Conservation (phyloP, 257 asterid genomes). For the Datura wrightii region DNA sequence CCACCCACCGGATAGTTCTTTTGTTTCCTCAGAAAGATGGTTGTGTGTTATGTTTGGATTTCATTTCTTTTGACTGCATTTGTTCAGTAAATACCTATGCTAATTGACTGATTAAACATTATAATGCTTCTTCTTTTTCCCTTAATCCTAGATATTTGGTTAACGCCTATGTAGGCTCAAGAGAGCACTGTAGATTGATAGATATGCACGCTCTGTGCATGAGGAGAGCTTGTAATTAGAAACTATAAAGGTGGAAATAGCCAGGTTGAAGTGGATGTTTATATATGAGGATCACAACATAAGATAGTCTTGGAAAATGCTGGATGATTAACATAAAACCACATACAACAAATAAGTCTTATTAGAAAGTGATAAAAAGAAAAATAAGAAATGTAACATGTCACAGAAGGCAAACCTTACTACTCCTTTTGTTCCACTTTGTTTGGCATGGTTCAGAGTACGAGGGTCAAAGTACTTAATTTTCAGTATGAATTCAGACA, state of each 20-base stretch:
- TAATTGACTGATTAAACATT: not conserved
- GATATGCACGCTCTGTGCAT: not conserved
- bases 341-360: not conserved
- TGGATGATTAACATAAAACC: not conserved
- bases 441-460: not conserved
- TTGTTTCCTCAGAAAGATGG: not conserved
- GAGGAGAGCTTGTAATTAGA: not conserved
- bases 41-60: constrained; percentile 9
- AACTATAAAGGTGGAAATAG: not conserved
- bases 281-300: not conserved
- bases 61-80: not conserved
- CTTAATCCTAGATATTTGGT: not conserved
- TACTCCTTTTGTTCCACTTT: not conserved
- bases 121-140: not conserved
- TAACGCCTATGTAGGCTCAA: no score
- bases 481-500: not conserved
- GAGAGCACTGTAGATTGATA: not conserved
- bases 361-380: not conserved
- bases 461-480: not conserved
- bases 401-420: not conserved
- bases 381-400: not conserved
- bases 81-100: not conserved
- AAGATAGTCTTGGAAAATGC: not conserved
- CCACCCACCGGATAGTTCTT: not conserved
- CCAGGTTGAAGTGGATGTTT: not conserved